Percentiles rank a stretch among this genome's conserved stretches.
These are phyloP conservation scores for Turnera subulata DNA, from an alignment of 345 rosid species.

Conservation along the genomic window DNA sequence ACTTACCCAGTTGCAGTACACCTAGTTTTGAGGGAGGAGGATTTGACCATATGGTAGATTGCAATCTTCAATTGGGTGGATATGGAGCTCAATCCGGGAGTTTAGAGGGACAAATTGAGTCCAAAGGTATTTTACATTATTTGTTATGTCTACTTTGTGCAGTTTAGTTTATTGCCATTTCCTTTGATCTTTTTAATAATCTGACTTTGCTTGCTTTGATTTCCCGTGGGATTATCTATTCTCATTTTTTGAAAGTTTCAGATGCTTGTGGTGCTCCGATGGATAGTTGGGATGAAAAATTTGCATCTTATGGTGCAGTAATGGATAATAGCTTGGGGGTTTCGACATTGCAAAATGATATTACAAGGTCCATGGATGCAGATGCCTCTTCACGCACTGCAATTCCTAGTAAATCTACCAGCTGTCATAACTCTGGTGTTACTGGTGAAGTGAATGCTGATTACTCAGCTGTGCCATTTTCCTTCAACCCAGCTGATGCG, in stretches of 20 bases:
- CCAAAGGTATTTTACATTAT: constrained; percentile 28
- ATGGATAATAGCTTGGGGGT: constrained; percentile 24
- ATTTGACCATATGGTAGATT: constrained; percentile 21
- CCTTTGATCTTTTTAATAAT: no score
- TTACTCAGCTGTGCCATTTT: constrained; percentile 27
- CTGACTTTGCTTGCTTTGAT: background rate
- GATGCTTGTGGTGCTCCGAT: constrained; percentile 32
- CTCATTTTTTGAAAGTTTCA: constrained; percentile 34
- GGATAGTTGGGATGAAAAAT: constrained; percentile 20
- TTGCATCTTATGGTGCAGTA: constrained; percentile 7
- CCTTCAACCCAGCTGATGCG: constrained; percentile 19
- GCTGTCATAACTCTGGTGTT: constrained; percentile 35
- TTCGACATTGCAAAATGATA: constrained; percentile 23
- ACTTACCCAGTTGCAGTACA: constrained; percentile 41
- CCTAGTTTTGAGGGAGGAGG: constrained; percentile 40
- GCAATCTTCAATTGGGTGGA: constrained; percentile 16
- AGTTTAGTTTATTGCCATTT: no score
- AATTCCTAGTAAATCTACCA: constrained; percentile 29
- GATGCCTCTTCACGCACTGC: constrained; percentile 23
- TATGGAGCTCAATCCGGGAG: constrained; percentile 24
- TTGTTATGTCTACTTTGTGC: no score
- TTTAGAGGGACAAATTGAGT: constrained; percentile 18
- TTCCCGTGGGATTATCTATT: constrained; percentile 3
- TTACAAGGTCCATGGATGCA: constrained; percentile 12
- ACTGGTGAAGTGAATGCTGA: constrained; percentile 29